Evolutionary conservation across 2,329 filamentous ascomycete genomes (phyloP), one percentile per base, ranked within the genome.

Genomic region (Seiridium cupressi): DNA sequence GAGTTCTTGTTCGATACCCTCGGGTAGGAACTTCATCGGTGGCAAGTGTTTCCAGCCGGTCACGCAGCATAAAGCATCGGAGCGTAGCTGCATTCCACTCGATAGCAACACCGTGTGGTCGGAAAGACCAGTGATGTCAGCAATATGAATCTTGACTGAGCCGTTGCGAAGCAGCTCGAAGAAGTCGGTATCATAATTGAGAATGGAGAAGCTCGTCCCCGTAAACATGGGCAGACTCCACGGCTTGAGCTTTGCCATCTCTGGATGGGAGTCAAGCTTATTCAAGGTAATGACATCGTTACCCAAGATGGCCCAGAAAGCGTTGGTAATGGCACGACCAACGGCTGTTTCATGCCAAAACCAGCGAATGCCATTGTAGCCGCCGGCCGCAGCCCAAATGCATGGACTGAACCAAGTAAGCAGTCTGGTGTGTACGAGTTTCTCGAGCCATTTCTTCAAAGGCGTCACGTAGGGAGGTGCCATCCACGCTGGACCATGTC

Each of bases 391-490:
- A 4, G 87, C 88, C 87, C 89, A 93, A 11, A 89, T 81, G 69
- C 89, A 93, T 0, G 91, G 90, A 56, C 84, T 88, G 72, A 93
- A 86, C 86, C 88, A 92, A 2, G 86, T 89, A 57, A 93, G 74
- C 63, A 90, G 80, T 0, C 90, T 85, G 0, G 84, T 89, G 38
- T 81, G 77, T 79, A 57, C 9, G 34, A 85, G 75, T 64, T 79
- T 76, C 67, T 85, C 83, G 1, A 84, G 70, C 75, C 78, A 79
- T 11, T 74, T 72, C 66, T 78, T 79, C 35, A 84, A 69, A 2
- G 81, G 81, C 8, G 81, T 84, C 18, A 84, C 77, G 55, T 78
- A 78, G 1, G 79, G 73, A 10, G 78, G 79, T 1, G 81, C 72
- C 64, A 86, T 83, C 80, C 81, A 85, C 0, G 75, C 71, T 0